These are phyloP conservation scores for Pochonia chlamydosporia DNA, from an alignment of 2,329 filamentous ascomycete species.

Conservation along the genomic window DNA sequence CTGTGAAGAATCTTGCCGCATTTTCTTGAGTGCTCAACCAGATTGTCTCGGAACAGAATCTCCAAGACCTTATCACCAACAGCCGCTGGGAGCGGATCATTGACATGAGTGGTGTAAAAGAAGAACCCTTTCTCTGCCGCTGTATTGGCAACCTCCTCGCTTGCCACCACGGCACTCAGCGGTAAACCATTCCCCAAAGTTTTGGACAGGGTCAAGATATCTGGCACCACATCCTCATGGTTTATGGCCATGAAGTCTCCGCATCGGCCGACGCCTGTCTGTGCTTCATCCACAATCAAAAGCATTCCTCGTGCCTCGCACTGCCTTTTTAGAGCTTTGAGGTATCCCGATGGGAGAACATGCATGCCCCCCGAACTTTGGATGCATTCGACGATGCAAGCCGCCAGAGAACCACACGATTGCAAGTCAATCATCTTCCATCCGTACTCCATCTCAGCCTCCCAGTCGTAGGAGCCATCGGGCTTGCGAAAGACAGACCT, in stretches of 20 bases:
- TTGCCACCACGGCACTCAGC: constrained; percentile 51
- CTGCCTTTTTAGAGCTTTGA: constrained; percentile 47
- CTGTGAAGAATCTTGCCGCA: constrained; percentile 40
- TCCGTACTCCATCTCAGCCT: constrained; percentile 54
- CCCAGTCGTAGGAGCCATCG: constrained; percentile 57
- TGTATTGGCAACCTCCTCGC: constrained; percentile 42
- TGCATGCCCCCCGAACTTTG: constrained; percentile 55
- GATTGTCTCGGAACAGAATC: constrained; percentile 49
- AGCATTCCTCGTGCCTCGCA: constrained; percentile 54
- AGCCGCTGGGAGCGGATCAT: constrained; percentile 55
- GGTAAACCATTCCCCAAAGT: constrained; percentile 57
- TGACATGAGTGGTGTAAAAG: constrained; percentile 57
- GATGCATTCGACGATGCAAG: constrained; percentile 59
- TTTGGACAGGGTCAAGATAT: constrained; percentile 57
- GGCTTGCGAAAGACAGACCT: constrained; percentile 52
- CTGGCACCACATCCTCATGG: constrained; percentile 46
- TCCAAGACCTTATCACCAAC: constrained; percentile 58
- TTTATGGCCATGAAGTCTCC: constrained; percentile 56
- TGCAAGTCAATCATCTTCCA: constrained; percentile 56
- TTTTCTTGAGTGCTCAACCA: constrained; percentile 38
- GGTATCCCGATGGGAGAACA: constrained; percentile 52
- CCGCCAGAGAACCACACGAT: constrained; percentile 55
- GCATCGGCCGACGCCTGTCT: constrained; percentile 52
- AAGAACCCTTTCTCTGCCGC: constrained; percentile 44
- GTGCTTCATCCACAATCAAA: constrained; percentile 56